These are phyloP conservation scores for Globisporangium canariense DNA, from an alignment of 352 stramenopile species.

Conservation along the genomic window DNA sequence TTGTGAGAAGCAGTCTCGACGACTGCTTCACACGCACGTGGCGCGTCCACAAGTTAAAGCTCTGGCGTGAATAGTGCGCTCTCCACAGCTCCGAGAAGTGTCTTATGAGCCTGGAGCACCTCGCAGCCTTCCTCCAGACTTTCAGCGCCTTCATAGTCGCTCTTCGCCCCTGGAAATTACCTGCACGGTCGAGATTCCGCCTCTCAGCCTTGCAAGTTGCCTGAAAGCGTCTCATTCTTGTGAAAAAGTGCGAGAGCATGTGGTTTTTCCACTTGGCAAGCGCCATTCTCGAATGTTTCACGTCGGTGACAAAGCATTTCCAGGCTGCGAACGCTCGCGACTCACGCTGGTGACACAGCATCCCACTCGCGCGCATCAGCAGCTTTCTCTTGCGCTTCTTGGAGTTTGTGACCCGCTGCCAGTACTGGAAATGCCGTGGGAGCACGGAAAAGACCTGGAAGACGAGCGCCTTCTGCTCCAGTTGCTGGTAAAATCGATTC, in stretches of 20 bases:
- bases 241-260: slow-evolving; percentile 15
- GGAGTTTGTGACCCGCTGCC: slow-evolving; percentile 21
- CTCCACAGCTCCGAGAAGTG: slow-evolving; percentile 2
- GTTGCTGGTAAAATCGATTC: slow-evolving; percentile 10
- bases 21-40: not conserved
- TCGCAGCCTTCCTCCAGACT: slow-evolving; percentile 3
- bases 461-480: slow-evolving; percentile 35
- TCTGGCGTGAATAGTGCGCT: not conserved
- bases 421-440: slow-evolving; percentile 28
- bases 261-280: slow-evolving; percentile 25
- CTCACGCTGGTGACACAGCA: slow-evolving; percentile 36
- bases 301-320: slow-evolving; percentile 11
- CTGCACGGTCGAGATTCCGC: slow-evolving; percentile 12
- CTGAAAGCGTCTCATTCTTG: slow-evolving; percentile 17
- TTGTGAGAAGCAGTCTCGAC: not conserved
- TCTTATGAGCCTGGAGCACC: not conserved
- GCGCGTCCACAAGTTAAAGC: slow-evolving; percentile 4
- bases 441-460: slow-evolving; percentile 44
- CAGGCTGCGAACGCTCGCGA: slow-evolving; percentile 32
- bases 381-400: slow-evolving; percentile 19
- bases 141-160: not conserved
- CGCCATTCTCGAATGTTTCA: slow-evolving; percentile 17
- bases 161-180: slow-evolving; percentile 14
- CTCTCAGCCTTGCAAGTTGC: slow-evolving; percentile 8
- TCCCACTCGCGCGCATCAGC: slow-evolving; percentile 22